Evolutionary conservation across 768 basidiomycete genomes (phyloP).

Genomic region (Calocera viscosa): DNA sequence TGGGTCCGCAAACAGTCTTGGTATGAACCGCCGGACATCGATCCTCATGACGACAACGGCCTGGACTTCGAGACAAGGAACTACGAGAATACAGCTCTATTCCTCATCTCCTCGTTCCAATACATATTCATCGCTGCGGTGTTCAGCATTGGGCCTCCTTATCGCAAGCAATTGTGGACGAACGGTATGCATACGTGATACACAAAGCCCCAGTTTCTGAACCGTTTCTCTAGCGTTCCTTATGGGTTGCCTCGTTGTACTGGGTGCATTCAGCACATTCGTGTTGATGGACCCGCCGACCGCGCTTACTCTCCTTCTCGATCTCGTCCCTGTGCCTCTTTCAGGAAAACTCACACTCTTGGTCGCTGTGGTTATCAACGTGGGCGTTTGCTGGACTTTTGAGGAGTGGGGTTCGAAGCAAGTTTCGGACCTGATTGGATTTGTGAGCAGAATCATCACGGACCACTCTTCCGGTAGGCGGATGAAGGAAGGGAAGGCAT

Average conservation of each 20-base stretch:
- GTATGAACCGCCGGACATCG: slow-evolving; percentile 48
- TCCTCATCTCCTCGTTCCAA: slow-evolving; percentile 94
- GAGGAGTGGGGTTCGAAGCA: slow-evolving; percentile 61
- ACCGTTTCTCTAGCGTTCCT: slow-evolving; percentile 48
- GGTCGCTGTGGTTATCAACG: slow-evolving; percentile 53
- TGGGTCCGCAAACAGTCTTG: slow-evolving; percentile 80
- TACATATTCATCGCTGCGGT: slow-evolving; percentile 95
- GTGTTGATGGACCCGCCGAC: slow-evolving; percentile 63
- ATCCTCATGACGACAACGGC: slow-evolving; percentile 38
- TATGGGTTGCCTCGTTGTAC: slow-evolving; percentile 57
- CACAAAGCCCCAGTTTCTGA: slow-evolving; percentile 3
- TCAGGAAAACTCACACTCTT: slow-evolving; percentile 60
- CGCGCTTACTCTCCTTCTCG: slow-evolving; percentile 47
- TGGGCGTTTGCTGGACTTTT: slow-evolving; percentile 54
- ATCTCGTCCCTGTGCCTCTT: slow-evolving; percentile 62
- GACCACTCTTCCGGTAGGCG: slow-evolving; percentile 37
- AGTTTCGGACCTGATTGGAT: slow-evolving; percentile 40
- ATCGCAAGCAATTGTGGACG: slow-evolving; percentile 87
- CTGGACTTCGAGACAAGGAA: slow-evolving; percentile 72
- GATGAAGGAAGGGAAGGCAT: slow-evolving; percentile 55
- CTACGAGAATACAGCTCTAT: slow-evolving; percentile 84
- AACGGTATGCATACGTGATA: slow-evolving; percentile 48
- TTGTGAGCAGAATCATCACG: slow-evolving; percentile 31
- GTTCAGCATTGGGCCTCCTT: slow-evolving; percentile 96
- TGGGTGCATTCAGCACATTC: slow-evolving; percentile 62